Evolutionary conservation across 345 rosid genomes (phyloP), one percentile per base, ranked within the genome.

Genomic region (Triadica sebifera): DNA sequence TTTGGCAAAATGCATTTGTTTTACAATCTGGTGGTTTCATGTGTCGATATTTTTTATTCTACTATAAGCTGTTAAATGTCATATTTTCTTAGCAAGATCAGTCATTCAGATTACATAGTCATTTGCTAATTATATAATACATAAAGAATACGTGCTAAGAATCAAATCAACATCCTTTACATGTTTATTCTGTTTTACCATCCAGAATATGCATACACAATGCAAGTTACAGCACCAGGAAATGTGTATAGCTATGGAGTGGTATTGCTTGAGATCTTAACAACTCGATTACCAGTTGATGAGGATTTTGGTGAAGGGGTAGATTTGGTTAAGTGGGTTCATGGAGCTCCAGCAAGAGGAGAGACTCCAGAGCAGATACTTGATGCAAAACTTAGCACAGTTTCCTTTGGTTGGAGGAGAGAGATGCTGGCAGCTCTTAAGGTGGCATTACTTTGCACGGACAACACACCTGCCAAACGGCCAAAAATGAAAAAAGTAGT

Each of bases 361-460:
- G 83, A 80, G 79, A 80, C 80, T 67, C 83, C 83, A 3, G 83
- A 80, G 79, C 83, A 80, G 72, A 80, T 80, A 67, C 83, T 80
- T 50, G 83, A 80, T 62, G 74, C 83, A 7, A 80, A 46, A 38
- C 83, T 80, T 24, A 80, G 83, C 73, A 80, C 83, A 0, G 83
- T 80, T 46, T 93, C 97, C 46, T 95, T 93, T 65, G 86, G 84
- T 20, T 95, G 98, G 99, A 86, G 99, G 81, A 89, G 83, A 82
- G 98, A 95, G 78, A 95, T 95, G 99, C 92, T 95, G 73, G 90
- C 91, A 22, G 96, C 96, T 76, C 83, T 80, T 19, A 80, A 80
- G 80, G 83, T 80, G 12, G 83, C 83, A 6, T 73, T 80, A 39
- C 79, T 80, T 45, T 80, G 83, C 68, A 80, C 83, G 0, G 83